Evolutionary conservation across 1,139 yeast species (phyloP).

Genomic region (Citeromyces siamensis): DNA sequence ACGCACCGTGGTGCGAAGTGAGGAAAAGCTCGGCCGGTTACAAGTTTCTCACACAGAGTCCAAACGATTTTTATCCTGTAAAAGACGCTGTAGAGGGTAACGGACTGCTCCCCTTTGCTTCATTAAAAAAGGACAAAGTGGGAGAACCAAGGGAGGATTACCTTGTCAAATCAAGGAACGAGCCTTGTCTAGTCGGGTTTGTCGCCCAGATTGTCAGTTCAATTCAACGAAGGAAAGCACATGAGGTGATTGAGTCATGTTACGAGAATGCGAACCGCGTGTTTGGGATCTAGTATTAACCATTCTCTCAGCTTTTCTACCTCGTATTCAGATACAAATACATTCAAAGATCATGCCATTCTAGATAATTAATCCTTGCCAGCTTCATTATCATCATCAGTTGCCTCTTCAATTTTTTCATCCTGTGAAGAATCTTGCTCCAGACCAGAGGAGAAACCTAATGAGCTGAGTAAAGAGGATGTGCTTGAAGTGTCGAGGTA

Average conservation of each 20-base stretch:
- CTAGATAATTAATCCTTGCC: constrained; percentile 9
- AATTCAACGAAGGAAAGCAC: constrained; percentile 34
- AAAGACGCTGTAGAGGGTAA: constrained; percentile 10
- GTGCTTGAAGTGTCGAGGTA: constrained; percentile 19
- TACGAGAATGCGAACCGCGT: constrained; percentile 52
- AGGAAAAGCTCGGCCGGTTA: constrained; percentile 73
- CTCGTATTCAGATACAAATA: neutral
- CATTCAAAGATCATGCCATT: constrained; percentile 8
- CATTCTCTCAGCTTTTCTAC: neutral
- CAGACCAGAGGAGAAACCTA: constrained; percentile 1
- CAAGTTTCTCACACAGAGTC: constrained; percentile 18
- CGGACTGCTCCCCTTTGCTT: constrained; percentile 1
- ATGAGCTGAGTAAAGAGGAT: constrained; percentile 14
- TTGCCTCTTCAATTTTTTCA: constrained; percentile 19
- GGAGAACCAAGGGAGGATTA: constrained; percentile 18
- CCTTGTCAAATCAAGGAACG: constrained; percentile 75
- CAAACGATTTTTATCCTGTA: constrained; percentile 29
- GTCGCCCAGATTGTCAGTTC: constrained; percentile 72
- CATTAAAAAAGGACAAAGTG: constrained; percentile 10
- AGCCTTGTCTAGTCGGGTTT: constrained; percentile 75
- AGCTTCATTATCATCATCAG: constrained; percentile 17
- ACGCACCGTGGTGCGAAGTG: constrained; percentile 98
- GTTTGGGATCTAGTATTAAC: constrained; percentile 20
- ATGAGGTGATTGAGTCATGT: constrained; percentile 43
- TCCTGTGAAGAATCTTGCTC: neutral